phyloP scores from a whole-genome alignment of 352 stramenopile genomes.

The Phytophthora cactorum region DNA sequence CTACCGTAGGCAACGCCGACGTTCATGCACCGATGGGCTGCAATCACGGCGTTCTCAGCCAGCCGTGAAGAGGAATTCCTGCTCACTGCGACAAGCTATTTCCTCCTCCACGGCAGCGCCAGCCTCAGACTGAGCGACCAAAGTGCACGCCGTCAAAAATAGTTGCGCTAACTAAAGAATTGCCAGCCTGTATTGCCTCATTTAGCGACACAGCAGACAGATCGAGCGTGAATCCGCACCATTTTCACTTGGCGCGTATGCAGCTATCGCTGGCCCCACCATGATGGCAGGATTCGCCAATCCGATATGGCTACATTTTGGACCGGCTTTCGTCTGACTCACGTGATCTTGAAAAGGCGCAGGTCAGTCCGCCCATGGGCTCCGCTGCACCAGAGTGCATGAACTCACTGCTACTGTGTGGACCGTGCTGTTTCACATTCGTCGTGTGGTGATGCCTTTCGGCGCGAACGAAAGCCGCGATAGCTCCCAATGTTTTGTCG shows the following conservation, averaged over 20 bases:
- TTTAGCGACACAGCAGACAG: constrained; percentile 8
- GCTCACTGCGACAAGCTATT: constrained; percentile 5
- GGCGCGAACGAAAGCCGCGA: constrained; percentile 22
- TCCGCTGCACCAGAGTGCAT: neutral
- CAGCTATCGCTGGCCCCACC: too few relatives aligned
- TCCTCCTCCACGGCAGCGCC: constrained; percentile 4
- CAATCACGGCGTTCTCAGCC: neutral
- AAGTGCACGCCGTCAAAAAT: constrained; percentile 21
- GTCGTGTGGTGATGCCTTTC: neutral
- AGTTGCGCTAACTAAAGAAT: constrained; percentile 28
- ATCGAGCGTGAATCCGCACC: neutral
- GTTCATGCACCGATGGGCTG: neutral
- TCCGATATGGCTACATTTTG: constrained; percentile 26
- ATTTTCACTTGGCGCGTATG: too few relatives aligned
- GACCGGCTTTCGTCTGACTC: constrained; percentile 10
- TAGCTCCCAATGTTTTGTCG: constrained; percentile 1
- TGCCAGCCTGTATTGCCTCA: neutral
- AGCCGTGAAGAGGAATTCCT: constrained; percentile 10
- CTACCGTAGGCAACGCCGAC: neutral
- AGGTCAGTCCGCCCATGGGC: neutral
- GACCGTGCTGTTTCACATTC: constrained; percentile 13
- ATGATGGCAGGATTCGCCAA: neutral
- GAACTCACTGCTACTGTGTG: neutral
- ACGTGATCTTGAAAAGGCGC: constrained; percentile 25
- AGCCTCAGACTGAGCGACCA: constrained; percentile 4